Percentiles rank a stretch among this genome's conserved stretches.
phyloP scores from a whole-genome alignment of 352 stramenopile species.

The Pilasporangium apinafurcum region DNA sequence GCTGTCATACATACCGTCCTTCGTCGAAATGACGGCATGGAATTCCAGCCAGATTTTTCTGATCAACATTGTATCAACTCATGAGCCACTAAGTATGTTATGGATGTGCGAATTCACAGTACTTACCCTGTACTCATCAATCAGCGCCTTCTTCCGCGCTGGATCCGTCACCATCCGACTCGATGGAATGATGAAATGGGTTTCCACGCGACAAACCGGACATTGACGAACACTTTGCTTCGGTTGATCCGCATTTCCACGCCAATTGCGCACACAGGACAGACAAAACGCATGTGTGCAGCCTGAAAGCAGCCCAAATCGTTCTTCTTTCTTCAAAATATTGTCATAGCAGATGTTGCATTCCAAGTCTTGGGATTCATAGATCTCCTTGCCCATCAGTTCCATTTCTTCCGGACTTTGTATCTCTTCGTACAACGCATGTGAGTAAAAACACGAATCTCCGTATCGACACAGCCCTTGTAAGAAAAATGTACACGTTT shows the following conservation, averaged over 20 bases:
- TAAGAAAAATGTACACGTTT: conserved; percentile 80
- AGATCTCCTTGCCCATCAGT: conserved; percentile 52
- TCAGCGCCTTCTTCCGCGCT: conserved; percentile 59
- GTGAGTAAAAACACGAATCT: conserved; percentile 75
- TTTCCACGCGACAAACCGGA: conserved; percentile 70
- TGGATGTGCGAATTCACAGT: too few species aligned
- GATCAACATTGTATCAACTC: too few species aligned
- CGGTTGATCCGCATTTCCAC: conserved; percentile 45
- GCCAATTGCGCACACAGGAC: conserved; percentile 77
- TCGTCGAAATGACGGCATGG: conserved; percentile 82
- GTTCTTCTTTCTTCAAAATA: conserved; percentile 63
- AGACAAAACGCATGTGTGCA: conserved; percentile 83
- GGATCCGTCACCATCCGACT: conserved; percentile 69
- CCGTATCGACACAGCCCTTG: conserved; percentile 78
- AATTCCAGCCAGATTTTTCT: conserved; percentile 69
- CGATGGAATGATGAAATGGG: conserved; percentile 80
- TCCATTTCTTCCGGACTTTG: conserved; percentile 44
- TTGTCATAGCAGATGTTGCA: conserved; percentile 86
- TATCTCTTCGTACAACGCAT: conserved; percentile 38
- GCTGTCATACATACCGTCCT: conserved; percentile 35
- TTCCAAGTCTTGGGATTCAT: conserved; percentile 60
- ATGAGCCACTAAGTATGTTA: too few species aligned
- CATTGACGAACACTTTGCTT: conserved; percentile 80
- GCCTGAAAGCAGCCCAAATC: conserved; percentile 76
- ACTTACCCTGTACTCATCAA: conserved; percentile 59